Percentiles rank a stretch among this genome's conserved stretches.
These are phyloP conservation scores for Saksenaea oblongispora DNA, from an alignment of 371 early-diverging fungal genomes.

Conservation along the genomic window DNA sequence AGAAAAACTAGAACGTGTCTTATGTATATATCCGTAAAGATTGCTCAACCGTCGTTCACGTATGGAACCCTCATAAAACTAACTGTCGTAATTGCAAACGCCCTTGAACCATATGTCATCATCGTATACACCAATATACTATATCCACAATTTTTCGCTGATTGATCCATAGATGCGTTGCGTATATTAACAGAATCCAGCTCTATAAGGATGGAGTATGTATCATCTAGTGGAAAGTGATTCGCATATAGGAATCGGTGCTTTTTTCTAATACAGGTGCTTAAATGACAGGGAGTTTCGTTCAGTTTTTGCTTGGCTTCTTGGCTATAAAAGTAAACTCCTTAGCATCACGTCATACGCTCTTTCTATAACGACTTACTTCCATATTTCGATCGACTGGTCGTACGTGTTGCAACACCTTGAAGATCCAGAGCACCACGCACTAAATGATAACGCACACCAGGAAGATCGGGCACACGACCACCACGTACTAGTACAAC, in stretches of 20 bases:
- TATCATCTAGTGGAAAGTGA: not conserved
- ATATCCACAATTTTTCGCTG: too few relatives aligned
- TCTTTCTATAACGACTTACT: conserved; percentile 51
- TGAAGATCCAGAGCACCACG: conserved; percentile 94
- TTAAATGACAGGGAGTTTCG: not conserved
- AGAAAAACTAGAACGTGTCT: too few relatives aligned
- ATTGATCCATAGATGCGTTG: too few relatives aligned
- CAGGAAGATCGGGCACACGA: conserved; percentile 96
- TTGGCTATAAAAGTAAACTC: conserved; percentile 32
- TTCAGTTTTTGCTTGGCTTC: conserved; percentile 47
- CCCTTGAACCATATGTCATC: too few relatives aligned
- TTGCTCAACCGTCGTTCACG: too few relatives aligned
- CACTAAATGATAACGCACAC: conserved; percentile 93
- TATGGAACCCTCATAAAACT: too few relatives aligned
- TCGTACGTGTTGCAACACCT: conserved; percentile 87
- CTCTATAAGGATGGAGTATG: too few relatives aligned
- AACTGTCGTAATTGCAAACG: too few relatives aligned
- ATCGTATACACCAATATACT: too few relatives aligned
- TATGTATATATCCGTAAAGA: too few relatives aligned
- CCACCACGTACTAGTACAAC: conserved; percentile 95
- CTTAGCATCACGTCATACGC: not conserved
- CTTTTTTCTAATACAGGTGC: not conserved
- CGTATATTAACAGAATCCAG: too few relatives aligned
- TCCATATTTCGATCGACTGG: conserved; percentile 93
- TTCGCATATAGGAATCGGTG: not conserved